A percentile compares a stretch with the other conserved stretches of the same genome.
phyloP scores from a whole-genome alignment of 495 filamentous ascomycete species.

The Trichoderma reesei region DNA sequence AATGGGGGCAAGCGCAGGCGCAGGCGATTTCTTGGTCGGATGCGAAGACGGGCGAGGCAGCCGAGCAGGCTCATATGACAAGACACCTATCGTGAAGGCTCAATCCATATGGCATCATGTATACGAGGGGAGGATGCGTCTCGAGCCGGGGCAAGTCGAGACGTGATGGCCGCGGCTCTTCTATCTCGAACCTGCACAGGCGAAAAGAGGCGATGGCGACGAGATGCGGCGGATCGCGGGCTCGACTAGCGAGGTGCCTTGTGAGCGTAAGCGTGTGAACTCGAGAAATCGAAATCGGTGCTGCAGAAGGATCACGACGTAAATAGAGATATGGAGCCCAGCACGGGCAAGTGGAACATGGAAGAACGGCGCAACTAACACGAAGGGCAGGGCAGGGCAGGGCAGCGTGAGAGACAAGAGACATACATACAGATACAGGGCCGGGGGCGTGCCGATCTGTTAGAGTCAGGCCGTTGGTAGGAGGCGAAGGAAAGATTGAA shows the following conservation, averaged over 20 bases:
- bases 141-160: background rate
- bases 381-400: constrained; percentile 1
- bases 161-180: background rate
- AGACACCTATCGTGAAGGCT: background rate
- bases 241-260: background rate
- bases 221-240: background rate
- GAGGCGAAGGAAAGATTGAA: background rate
- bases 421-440: background rate
- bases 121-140: background rate
- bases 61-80: background rate
- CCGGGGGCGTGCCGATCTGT: background rate
- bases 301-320: background rate
- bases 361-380: background rate
- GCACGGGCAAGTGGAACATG: background rate
- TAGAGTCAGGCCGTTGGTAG: background rate
- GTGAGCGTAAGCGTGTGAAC: background rate
- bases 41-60: background rate
- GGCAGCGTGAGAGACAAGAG: background rate
- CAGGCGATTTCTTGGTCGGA: background rate
- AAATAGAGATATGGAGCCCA: background rate
- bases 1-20: background rate
- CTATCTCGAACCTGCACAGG: background rate
- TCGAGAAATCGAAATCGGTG: background rate
- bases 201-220: background rate
- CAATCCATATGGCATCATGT: constrained; percentile 6